Conservation (phyloP, 345 rosid species). For the Syzygium jambos region DNA sequence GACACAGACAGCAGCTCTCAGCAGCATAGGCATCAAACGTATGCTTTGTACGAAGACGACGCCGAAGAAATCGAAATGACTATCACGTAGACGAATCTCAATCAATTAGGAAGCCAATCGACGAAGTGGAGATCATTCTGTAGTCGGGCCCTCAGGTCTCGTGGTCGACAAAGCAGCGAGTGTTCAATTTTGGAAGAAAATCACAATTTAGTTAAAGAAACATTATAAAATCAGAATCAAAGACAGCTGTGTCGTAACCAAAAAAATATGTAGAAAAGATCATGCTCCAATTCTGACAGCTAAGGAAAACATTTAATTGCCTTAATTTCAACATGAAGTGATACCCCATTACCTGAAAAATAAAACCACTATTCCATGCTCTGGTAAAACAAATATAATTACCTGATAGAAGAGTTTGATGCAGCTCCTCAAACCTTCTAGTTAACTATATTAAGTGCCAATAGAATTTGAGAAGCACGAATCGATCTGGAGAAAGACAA, state of each 20-base stretch:
- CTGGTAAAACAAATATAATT: slow-evolving; percentile 34
- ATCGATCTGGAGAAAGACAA: slow-evolving; percentile 44
- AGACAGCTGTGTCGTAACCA: neutral
- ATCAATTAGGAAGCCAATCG: neutral
- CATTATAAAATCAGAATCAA: neutral
- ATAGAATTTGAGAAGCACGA: slow-evolving; percentile 31
- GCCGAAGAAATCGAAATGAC: neutral
- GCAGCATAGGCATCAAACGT: neutral
- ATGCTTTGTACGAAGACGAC: neutral
- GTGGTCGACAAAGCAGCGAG: neutral
- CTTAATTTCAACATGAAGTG: neutral
- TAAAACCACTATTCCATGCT: slow-evolving; percentile 24
- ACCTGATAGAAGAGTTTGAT: slow-evolving; percentile 60
- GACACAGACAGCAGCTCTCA: neutral
- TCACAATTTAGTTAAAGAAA: neutral
- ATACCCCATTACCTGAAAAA: neutral
- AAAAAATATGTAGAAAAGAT: neutral
- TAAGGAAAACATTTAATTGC: neutral
- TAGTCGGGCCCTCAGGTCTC: neutral
- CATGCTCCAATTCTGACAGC: neutral
- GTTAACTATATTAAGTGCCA: slow-evolving; percentile 42
- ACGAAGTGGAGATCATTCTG: neutral
- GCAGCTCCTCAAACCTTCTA: slow-evolving; percentile 48
- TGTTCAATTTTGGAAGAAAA: neutral
- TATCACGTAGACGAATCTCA: neutral